These are phyloP conservation scores for Botrytis tulipae DNA, from an alignment of 2,329 filamentous ascomycete species.

Conservation along the genomic window DNA sequence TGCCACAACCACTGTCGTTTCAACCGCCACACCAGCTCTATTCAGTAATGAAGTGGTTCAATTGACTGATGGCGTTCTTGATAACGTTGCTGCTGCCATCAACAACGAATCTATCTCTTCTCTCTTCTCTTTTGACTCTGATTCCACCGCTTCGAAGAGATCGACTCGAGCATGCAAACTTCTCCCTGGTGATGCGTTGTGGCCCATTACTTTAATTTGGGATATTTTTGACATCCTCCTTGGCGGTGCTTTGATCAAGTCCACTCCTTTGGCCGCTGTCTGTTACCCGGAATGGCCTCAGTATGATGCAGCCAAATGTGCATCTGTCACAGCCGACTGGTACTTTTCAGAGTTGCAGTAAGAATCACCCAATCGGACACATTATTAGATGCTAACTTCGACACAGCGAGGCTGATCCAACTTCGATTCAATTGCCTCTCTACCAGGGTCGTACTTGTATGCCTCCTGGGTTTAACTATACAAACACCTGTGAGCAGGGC, in stretches of 20 bases:
- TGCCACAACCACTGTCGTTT: background rate
- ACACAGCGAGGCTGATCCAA: constrained; percentile 41
- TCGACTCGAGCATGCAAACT: constrained; percentile 27
- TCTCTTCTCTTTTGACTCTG: constrained; percentile 23
- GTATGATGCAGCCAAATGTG: constrained; percentile 40
- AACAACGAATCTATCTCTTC: constrained; percentile 19
- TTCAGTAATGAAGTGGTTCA: constrained; percentile 26
- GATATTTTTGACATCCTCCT: constrained; percentile 46
- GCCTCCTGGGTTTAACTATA: constrained; percentile 19
- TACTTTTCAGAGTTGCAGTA: constrained; percentile 41
- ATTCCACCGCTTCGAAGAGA: background rate
- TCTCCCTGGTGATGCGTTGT: constrained; percentile 38
- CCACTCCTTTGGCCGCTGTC: constrained; percentile 45
- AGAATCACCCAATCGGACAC: background rate
- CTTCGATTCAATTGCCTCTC: constrained; percentile 48
- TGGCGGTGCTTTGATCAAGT: constrained; percentile 44
- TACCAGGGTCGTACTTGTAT: constrained; percentile 45
- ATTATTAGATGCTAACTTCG: constrained; percentile 35
- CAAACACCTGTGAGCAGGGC: constrained; percentile 25
- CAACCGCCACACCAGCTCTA: constrained; percentile 7
- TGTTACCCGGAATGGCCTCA: constrained; percentile 42
- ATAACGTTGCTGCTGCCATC: constrained; percentile 23
- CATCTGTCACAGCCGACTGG: constrained; percentile 37
- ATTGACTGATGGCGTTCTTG: constrained; percentile 28
- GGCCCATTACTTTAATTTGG: constrained; percentile 51